phyloP scores from a whole-genome alignment of 164 flowering plant species.

The Dillenia suffruticosa region DNA sequence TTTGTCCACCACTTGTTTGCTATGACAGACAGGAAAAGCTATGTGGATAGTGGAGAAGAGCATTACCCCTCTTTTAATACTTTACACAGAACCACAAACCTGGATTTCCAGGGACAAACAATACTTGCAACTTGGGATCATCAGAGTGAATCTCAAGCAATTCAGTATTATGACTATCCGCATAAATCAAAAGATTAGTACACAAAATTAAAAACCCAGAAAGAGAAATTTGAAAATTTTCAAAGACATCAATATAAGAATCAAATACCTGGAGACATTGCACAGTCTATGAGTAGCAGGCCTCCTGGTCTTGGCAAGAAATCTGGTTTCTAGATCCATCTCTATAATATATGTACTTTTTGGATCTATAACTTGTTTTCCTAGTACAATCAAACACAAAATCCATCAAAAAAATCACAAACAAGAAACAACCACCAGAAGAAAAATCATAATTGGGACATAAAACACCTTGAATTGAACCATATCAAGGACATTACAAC shows the following conservation, averaged over 20 bases:
- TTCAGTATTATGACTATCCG: slow-evolving; percentile 54
- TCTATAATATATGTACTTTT: slow-evolving; percentile 7
- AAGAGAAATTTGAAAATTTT: too few species aligned
- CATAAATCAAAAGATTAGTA: neutral
- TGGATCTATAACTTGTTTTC: slow-evolving; percentile 11
- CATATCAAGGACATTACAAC: too few species aligned
- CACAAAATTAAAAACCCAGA: neutral
- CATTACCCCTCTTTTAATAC: neutral
- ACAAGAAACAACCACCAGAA: too few species aligned
- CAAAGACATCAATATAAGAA: neutral
- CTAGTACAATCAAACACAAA: neutral
- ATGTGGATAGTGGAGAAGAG: too few species aligned
- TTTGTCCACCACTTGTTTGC: too few species aligned
- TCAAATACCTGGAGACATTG: slow-evolving; percentile 60
- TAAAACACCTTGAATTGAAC: too few species aligned
- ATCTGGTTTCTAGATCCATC: slow-evolving; percentile 25
- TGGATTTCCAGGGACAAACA: slow-evolving; percentile 87
- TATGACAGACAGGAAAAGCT: too few species aligned
- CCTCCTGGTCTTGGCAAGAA: slow-evolving; percentile 16
- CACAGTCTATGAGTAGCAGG: slow-evolving; percentile 40
- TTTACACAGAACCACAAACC: slow-evolving; percentile 28
- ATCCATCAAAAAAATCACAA: neutral
- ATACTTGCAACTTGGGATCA: slow-evolving; percentile 53
- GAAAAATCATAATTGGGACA: too few species aligned
- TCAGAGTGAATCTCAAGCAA: slow-evolving; percentile 64